Base-by-base conservation (phyloP, 257 asterid genomes). In the Penstemon newberryi region DNA sequence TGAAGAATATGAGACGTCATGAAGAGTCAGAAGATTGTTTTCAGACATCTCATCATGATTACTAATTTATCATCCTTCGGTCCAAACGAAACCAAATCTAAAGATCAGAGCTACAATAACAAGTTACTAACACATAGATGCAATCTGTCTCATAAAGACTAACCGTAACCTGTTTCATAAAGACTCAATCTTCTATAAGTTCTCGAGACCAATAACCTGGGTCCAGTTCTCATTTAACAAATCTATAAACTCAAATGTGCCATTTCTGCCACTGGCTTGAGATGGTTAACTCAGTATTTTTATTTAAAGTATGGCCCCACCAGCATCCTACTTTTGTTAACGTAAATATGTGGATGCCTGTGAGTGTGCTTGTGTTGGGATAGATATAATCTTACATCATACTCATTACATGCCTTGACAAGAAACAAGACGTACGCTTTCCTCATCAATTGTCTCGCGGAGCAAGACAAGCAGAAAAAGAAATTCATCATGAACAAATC, bases 401-500 rank as follows among this genome's bases (percentile, higher is more conserved):
- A 41, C 33, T 50, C 25, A 13, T 7, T 66, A 39, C 12, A 15
- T 51, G 69, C 46, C 53, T 51, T 37, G 19, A 10, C 61, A 38
- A 4, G 4, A 3, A 13, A 19, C 51, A 13, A 15, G 11, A 18
- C 15, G 45, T 37, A 56, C 15, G 40, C 6, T 69, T 54, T 57
- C 63, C 6, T 3, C n/a, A 46, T 50, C 33, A 49, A 62, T 50
- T 55, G 46, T 15, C 13, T 36, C 12, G 74, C 63, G 45, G 33
- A 67, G 49, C 59, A 72, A 56, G 37, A 39, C 19, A 43, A 44
- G 13, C 37, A 37, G 59, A 45, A 70, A 65, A 67, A 60, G 56
- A 44, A 39, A 45, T 25, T 8, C 25, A 0, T 46, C 49, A 51
- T 13, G 55, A 55, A 50, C 52, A 49, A 55, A 59, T 50, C 46